A percentile compares a stretch with the other conserved stretches of the same genome.
Conservation (phyloP, 2,329 filamentous ascomycete genomes). For the Claviceps purpurea region DNA sequence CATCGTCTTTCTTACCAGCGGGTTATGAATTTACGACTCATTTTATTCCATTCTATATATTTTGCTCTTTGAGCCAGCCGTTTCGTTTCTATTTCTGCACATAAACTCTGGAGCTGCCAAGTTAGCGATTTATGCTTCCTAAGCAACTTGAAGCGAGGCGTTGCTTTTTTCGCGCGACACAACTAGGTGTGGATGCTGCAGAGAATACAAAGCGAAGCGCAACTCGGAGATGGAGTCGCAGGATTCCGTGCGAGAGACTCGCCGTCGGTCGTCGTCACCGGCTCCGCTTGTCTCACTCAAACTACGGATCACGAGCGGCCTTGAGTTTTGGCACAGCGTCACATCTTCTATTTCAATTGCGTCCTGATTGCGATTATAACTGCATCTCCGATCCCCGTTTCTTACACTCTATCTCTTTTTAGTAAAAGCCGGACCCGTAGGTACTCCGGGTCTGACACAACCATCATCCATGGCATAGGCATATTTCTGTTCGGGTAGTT, state of each 20-base stretch:
- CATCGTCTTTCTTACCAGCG: neutral
- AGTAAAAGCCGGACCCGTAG: neutral
- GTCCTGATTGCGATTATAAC: neutral
- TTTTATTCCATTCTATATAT: neutral
- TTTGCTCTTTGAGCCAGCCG: neutral
- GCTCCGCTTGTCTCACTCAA: neutral
- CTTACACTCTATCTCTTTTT: neutral
- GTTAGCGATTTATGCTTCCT: constrained; percentile 4
- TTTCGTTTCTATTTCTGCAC: neutral
- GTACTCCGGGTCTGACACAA: neutral
- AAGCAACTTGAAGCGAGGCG: neutral
- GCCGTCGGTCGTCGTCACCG: neutral
- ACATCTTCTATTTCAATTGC: neutral
- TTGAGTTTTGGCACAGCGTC: neutral
- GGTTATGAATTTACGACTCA: constrained; percentile 14
- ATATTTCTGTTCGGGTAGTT: neutral
- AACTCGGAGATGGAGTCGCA: neutral
- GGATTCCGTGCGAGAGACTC: neutral
- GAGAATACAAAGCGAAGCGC: neutral
- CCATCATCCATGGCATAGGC: neutral
- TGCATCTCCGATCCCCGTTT: neutral
- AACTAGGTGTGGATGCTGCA: too few species aligned
- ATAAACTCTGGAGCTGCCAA: neutral
- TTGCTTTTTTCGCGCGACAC: neutral
- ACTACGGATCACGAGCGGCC: neutral